A percentile compares a stretch with the other conserved stretches of the same genome.
Conservation (phyloP, 1,284 basidiomycete genomes). For the Schizophyllum commune region DNA sequence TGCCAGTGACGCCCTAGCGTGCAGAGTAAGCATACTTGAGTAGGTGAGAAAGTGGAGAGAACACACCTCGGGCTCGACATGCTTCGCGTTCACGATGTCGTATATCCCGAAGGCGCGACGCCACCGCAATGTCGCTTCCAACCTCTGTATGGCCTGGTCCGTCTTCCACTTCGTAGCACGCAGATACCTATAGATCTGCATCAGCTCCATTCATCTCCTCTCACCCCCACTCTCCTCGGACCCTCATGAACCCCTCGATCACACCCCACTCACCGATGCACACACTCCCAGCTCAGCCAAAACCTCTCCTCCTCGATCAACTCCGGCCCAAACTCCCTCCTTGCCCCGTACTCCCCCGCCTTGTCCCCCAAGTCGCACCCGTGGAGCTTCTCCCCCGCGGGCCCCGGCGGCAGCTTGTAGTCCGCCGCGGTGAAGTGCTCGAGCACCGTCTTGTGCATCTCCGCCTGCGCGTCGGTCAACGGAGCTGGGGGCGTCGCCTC, state of each 20-base stretch:
- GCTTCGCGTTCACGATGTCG: constrained; percentile 43
- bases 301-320: constrained; percentile 63
- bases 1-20: constrained; percentile 60
- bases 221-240: neutral
- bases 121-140: constrained; percentile 69
- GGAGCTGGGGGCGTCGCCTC: constrained; percentile 7
- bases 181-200: constrained; percentile 38
- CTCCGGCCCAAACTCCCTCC: constrained; percentile 19
- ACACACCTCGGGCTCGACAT: constrained; percentile 64
- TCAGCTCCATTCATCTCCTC: neutral
- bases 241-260: neutral
- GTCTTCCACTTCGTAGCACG: constrained; percentile 67
- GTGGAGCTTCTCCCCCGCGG: neutral
- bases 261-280: constrained; percentile 41
- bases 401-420: constrained; percentile 39
- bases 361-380: neutral
- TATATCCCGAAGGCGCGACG: constrained; percentile 67
- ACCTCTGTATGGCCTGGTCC: constrained; percentile 46
- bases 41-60: neutral
- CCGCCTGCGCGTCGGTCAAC: constrained; percentile 40
- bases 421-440: constrained; percentile 45
- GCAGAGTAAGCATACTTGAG: constrained; percentile 2
- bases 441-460: constrained; percentile 47
- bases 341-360: constrained; percentile 18
- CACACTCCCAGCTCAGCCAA: constrained; percentile 70